A percentile compares a stretch with the other conserved stretches of the same genome.
phyloP scores from a whole-genome alignment of 1,284 basidiomycete genomes.

The Peniophora sp. region DNA sequence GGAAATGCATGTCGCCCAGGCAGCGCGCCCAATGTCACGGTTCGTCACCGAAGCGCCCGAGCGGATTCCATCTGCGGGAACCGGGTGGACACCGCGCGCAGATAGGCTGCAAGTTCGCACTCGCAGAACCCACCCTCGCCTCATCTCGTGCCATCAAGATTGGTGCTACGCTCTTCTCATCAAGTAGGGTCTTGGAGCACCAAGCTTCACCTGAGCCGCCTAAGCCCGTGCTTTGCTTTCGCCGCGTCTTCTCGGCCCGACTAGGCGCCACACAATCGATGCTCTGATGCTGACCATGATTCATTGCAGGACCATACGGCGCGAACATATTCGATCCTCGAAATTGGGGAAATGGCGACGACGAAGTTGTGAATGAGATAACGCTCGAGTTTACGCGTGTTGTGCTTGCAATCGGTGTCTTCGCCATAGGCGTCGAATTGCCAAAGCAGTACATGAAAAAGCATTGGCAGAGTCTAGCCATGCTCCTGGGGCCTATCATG shows the following conservation, averaged over 20 bases:
- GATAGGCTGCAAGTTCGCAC: too few relatives aligned
- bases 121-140: too few relatives aligned
- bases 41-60: too few relatives aligned
- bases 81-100: too few relatives aligned
- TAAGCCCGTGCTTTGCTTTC: too few relatives aligned
- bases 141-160: too few relatives aligned
- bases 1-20: too few relatives aligned
- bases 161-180: too few relatives aligned
- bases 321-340: conserved; percentile 83
- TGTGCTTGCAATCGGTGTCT: conserved; percentile 94
- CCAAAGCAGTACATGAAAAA: conserved; percentile 88
- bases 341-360: conserved; percentile 61
- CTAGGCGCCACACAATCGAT: not conserved
- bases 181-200: too few relatives aligned
- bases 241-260: not conserved
- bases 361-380: conserved; percentile 57
- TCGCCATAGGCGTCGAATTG: conserved; percentile 94
- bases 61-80: too few relatives aligned
- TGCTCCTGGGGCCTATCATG: conserved; percentile 88
- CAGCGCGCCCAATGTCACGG: too few relatives aligned
- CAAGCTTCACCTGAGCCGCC: too few relatives aligned
- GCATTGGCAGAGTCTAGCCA: conserved; percentile 86
- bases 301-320: conserved; percentile 67
- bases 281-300: not conserved
- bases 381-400: conserved; percentile 92